Base-by-base conservation (phyloP, 106 monocot species). In the Acanthochlamys bracteata region DNA sequence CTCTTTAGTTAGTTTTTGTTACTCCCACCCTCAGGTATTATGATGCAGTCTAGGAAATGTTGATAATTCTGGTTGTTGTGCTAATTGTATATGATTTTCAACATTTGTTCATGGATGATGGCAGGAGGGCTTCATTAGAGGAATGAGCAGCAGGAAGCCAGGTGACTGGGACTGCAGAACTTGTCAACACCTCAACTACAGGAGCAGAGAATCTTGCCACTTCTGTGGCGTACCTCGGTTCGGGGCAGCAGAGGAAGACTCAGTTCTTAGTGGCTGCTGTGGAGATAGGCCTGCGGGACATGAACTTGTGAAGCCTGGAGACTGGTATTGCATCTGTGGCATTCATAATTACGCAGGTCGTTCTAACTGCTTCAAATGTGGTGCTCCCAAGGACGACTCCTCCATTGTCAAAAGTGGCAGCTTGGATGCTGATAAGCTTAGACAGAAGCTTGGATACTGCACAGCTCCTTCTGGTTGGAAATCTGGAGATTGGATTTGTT, bases 81-180 rank as follows among this genome's bases (percentile, higher is more conserved):
- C 49, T 14, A 10, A 10, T 49, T 10, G 2, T 17, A 4, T 4
- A 12, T 49, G 17, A 49, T 49, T 10, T 49, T 49, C 10, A 10
- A 2, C 17, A 17, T 4, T 49, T 49, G 2, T 49, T 49, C 15
- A 49, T 49, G 12, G 40, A 17, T 63, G 40, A 41, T 19, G n/a
- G 40, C 20, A 20, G 16, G n/a, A 17, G 10, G 1, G 42, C 17
- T 15, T 25, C 0, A 52, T 22, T 26, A 45, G 39, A 23, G 70
- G 58, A 39, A 74, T 66, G 66, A 71, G 52, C 20, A 13, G 55
- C 74, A 75, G 71, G 66, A 75, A 80, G 54, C 71, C 80, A 25
- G 80, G 80, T 11, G 80, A 80, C 67, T 80, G 75, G 80, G 64
- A 80, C 53, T 80, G 75, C 75, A 62, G 59, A 20, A 23, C 61